phyloP scores from a whole-genome alignment of 2,329 filamentous ascomycete genomes.

The Fusarium acutatum region DNA sequence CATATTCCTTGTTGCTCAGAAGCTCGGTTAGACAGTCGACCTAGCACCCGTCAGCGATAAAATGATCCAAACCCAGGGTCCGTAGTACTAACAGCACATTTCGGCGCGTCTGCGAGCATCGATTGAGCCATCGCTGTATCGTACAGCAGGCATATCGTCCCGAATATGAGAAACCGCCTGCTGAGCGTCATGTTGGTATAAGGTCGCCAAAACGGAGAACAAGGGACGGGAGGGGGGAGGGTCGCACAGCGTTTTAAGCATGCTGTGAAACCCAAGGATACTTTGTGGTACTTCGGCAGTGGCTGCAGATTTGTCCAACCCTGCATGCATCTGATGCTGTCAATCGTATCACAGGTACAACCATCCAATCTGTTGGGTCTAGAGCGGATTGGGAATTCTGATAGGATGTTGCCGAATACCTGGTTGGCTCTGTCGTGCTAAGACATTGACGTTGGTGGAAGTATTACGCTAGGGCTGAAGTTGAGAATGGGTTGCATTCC shows the following conservation, averaged over 20 bases:
- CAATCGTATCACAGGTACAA: background rate
- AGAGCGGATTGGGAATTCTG: background rate
- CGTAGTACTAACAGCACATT: background rate
- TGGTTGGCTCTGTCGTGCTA: background rate
- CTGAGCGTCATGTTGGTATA: background rate
- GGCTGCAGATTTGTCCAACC: background rate
- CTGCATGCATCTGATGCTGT: background rate
- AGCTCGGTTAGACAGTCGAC: background rate
- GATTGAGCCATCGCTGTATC: background rate
- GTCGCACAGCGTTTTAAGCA: background rate
- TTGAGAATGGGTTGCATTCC: constrained; percentile 1
- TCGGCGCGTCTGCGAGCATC: background rate
- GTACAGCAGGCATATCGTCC: background rate
- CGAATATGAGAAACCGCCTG: background rate
- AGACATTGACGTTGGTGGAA: background rate
- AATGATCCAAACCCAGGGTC: rapidly evolving
- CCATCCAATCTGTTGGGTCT: background rate
- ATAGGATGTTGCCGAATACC: background rate
- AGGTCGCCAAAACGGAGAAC: background rate
- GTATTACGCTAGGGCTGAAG: background rate
- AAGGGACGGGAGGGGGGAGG: background rate
- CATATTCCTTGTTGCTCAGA: background rate
- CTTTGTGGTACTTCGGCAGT: background rate
- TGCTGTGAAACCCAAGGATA: background rate
- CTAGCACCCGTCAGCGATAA: background rate